phyloP scores from a whole-genome alignment of 1,139 yeast genomes.

The Protomyces lactucae-debilis region DNA sequence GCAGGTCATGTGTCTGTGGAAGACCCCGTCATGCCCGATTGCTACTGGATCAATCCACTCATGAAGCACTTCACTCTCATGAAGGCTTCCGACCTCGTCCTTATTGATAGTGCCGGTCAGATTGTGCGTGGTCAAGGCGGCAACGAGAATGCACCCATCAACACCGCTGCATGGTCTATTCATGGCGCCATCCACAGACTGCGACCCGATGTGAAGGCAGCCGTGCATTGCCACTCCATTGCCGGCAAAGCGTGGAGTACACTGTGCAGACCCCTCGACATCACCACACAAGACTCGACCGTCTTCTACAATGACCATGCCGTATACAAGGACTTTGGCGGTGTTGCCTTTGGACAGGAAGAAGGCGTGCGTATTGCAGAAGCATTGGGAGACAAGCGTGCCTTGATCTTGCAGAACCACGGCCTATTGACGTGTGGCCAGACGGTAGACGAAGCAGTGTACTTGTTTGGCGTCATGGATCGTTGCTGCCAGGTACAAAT shows the following conservation, averaged over 20 bases:
- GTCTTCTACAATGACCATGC: conserved; percentile 59
- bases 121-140: conserved; percentile 56
- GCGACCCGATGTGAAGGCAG: conserved; percentile 74
- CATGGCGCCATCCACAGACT: conserved; percentile 72
- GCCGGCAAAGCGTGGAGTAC: conserved; percentile 72
- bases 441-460: conserved; percentile 80
- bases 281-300: conserved; percentile 77
- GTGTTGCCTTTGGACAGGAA: conserved; percentile 65
- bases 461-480: conserved; percentile 62
- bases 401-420: conserved; percentile 67
- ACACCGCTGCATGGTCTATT: conserved; percentile 76
- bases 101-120: conserved; percentile 66
- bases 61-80: conserved; percentile 69
- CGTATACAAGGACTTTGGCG: conserved; percentile 68
- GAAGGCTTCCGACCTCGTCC: conserved; percentile 71
- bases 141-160: conserved; percentile 51
- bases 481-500: conserved; percentile 67
- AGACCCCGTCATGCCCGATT: conserved; percentile 65
- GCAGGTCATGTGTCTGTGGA: conserved; percentile 79
- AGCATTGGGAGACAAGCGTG: conserved; percentile 56
- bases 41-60: conserved; percentile 77
- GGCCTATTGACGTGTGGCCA: conserved; percentile 71
- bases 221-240: conserved; percentile 72
- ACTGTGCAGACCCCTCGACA: conserved; percentile 65
- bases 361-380: conserved; percentile 66